Base-by-base conservation (phyloP, 2,329 filamentous ascomycete species). In the Xylariales sp. region DNA sequence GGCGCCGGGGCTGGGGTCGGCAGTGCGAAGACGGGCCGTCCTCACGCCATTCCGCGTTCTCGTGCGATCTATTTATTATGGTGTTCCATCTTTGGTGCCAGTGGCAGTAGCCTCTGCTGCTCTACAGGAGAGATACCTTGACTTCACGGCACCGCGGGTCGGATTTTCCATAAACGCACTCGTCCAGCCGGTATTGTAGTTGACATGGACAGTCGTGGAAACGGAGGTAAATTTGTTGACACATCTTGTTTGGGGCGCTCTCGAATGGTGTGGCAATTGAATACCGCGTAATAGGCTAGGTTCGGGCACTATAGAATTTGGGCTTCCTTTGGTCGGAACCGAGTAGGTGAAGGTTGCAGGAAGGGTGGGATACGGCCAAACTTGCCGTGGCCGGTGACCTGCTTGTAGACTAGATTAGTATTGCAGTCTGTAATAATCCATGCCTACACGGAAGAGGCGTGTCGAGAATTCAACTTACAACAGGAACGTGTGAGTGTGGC, bases 181-280 rank as follows among this genome's bases (percentile, higher is more conserved):
- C 71, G 10, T 73, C 62, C 36, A 74, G 59, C n/a, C 49, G 45
- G 62, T 70, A 65, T 41, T 67, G 64, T 39, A 74, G 71, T n/a
- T 76, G 56, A 62, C 75, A 76, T 14, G 72, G 69, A 58, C 75
- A 76, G 52, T 59, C 41, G 6, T 32, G 43, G 58, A 72, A 76
- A 28, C 68, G 48, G 10, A 69, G 60, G 62, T 74, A 76, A 14
- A 62, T 54, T 43, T 72, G 73, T 8, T 50, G 64, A 36, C 74
- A 76, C 75, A 76, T 60, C 58, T 7, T 46, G 14, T 57, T 32
- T 5, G 12, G 4, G 2, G 3, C 8, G 1, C 18, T 23, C 8
- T 45, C 10, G 48, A 5, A 9, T 14, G 23, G 28, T 39, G 5
- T n/a, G 6, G 8, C n/a, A 32, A 14, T 3, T 3, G 23, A 16